phyloP scores from a whole-genome alignment of 805 yeast genomes.

The Saccharomyces jurei region DNA sequence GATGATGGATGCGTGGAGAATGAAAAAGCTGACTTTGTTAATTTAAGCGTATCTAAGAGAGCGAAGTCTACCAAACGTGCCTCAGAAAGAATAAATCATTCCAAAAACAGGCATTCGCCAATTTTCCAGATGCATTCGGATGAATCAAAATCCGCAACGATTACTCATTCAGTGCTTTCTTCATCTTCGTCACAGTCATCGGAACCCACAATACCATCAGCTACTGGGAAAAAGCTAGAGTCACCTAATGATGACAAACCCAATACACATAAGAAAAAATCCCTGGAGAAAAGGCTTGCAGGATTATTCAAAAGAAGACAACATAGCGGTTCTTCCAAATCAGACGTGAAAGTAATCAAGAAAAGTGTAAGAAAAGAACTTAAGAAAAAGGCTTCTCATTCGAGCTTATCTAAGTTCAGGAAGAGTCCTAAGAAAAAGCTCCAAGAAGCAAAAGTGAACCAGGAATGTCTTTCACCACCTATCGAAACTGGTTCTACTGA shows the following conservation, averaged over 20 bases:
- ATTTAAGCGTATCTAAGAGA: constrained; percentile 4
- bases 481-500: constrained; percentile 1
- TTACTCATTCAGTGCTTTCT: not conserved
- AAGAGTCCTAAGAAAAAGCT: constrained; percentile 5
- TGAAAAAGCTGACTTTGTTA: constrained; percentile 7
- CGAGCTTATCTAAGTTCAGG: constrained; percentile 8
- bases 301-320: constrained; percentile 17
- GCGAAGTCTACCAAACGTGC: constrained; percentile 6
- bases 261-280: constrained; percentile 4
- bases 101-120: constrained; percentile 32
- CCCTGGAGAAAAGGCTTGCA: constrained; percentile 22
- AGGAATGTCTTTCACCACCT: constrained; percentile 1
- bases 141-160: not conserved
- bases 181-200: not conserved
- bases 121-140: constrained; percentile 4
- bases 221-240: not conserved
- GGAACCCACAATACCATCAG: not conserved
- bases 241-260: not conserved
- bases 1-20: not conserved
- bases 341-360: not conserved
- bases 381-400: constrained; percentile 7
- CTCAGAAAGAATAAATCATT: constrained; percentile 24
- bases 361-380: not conserved
- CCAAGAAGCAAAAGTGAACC: constrained; percentile 3
- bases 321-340: constrained; percentile 3